Percentiles rank a stretch among this genome's conserved stretches.
These are phyloP conservation scores for Lactifluus piperatus DNA, from an alignment of 768 basidiomycete species.

Conservation along the genomic window DNA sequence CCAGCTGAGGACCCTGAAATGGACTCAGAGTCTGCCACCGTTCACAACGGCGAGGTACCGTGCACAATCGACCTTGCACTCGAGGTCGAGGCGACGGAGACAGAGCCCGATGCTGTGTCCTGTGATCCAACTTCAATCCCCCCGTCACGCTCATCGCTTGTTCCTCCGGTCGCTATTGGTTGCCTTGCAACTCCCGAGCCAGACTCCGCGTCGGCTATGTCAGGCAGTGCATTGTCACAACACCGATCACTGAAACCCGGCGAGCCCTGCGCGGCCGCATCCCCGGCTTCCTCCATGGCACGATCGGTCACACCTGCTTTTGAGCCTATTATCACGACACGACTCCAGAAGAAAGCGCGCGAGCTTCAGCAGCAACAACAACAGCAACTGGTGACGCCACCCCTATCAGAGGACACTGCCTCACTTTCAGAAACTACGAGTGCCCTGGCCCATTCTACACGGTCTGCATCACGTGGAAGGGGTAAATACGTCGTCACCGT, in stretches of 20 bases:
- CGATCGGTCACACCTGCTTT: conserved; percentile 28
- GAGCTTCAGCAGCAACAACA: conserved; percentile 26
- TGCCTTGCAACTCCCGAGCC: conserved; percentile 15
- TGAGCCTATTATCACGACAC: conserved; percentile 52
- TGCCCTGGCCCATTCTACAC: conserved; percentile 22
- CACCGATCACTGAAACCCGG: conserved; percentile 9
- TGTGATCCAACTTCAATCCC: conserved; percentile 1
- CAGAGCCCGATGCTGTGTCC: conserved; percentile 8
- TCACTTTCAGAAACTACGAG: conserved; percentile 27
- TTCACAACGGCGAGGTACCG: neutral
- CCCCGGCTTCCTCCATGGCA: conserved; percentile 21
- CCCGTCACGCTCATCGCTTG: conserved; percentile 11
- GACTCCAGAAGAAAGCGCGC: conserved; percentile 40
- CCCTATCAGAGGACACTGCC: conserved; percentile 37
- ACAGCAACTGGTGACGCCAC: conserved; percentile 41
- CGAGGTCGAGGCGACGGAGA: conserved; percentile 14
- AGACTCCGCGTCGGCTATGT: neutral
- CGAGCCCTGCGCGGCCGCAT: conserved; percentile 18
- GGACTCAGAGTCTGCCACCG: conserved; percentile 22
- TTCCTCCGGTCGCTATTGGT: neutral
- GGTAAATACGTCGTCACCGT: conserved; percentile 1
- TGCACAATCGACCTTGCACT: conserved; percentile 7
- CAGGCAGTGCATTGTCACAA: conserved; percentile 8
- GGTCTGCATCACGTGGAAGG: conserved; percentile 22
- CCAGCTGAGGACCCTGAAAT: conserved; percentile 41